A percentile compares a stretch with the other conserved stretches of the same genome.
phyloP scores from a whole-genome alignment of 495 filamentous ascomycete species.

The Rhypophila decipiens region DNA sequence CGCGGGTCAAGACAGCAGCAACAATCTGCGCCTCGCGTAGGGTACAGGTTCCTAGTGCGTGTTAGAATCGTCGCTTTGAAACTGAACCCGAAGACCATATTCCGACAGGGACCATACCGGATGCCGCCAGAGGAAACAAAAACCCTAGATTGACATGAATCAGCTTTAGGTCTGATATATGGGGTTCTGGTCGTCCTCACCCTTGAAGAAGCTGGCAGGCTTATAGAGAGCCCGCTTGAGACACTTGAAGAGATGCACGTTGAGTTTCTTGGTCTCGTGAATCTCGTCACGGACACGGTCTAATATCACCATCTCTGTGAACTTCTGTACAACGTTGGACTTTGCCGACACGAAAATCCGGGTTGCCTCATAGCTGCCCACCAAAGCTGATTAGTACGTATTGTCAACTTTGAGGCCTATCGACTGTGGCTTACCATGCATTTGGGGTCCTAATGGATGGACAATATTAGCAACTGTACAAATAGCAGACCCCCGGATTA shows the following conservation, averaged over 20 bases:
- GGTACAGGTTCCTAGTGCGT: conserved; percentile 57
- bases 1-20: conserved; percentile 69
- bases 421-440: conserved; percentile 15
- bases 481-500: neutral
- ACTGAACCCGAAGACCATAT: too few relatives aligned
- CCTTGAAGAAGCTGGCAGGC: conserved; percentile 94
- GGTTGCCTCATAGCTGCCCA: conserved; percentile 74
- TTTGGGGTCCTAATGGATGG: conserved; percentile 63
- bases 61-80: too few relatives aligned
- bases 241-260: conserved; percentile 88
- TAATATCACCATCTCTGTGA: conserved; percentile 73
- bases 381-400: neutral
- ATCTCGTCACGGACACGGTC: conserved; percentile 80
- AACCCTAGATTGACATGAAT: conserved; percentile 36
- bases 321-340: conserved; percentile 67
- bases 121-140: conserved; percentile 77
- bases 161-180: neutral
- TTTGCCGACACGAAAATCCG: conserved; percentile 81
- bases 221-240: conserved; percentile 93
- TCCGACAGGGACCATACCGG: too few relatives aligned
- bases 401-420: neutral
- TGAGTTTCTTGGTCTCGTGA: conserved; percentile 77
- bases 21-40: conserved; percentile 89
- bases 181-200: conserved; percentile 28
- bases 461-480: neutral